Conservation (phyloP, 352 stramenopile species). For the Poterioochromonas sp. region DNA sequence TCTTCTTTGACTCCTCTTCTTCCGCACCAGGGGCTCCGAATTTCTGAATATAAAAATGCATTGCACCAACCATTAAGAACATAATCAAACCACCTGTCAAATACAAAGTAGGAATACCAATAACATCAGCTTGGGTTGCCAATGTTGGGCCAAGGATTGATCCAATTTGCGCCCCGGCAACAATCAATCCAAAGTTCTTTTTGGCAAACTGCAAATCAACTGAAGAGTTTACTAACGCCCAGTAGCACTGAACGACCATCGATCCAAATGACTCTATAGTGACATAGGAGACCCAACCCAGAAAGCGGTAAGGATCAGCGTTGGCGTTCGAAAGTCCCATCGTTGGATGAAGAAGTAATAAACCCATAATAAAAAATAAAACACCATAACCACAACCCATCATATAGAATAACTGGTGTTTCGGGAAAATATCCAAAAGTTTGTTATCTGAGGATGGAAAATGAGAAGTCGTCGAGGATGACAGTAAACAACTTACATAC, state of each 20-base stretch:
- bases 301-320: constrained; percentile 50
- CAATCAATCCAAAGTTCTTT: constrained; percentile 65
- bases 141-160: constrained; percentile 64
- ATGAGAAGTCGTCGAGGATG: not conserved
- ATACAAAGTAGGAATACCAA: constrained; percentile 57
- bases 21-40: constrained; percentile 53
- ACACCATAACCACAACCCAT: constrained; percentile 64
- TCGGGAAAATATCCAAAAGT: constrained; percentile 60
- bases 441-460: constrained; percentile 59
- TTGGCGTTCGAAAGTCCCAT: constrained; percentile 59
- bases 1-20: constrained; percentile 30
- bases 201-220: constrained; percentile 65
- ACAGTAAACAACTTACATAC: constrained; percentile 23
- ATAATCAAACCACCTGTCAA: constrained; percentile 56
- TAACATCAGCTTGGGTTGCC: constrained; percentile 51
- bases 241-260: constrained; percentile 70
- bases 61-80: constrained; percentile 58
- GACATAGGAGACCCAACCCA: constrained; percentile 70
- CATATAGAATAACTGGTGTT: constrained; percentile 69
- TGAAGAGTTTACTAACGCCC: constrained; percentile 69
- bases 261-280: constrained; percentile 70
- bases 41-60: constrained; percentile 60
- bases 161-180: constrained; percentile 62
- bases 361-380: constrained; percentile 55
- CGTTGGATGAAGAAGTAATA: constrained; percentile 55